Evolutionary conservation across 345 rosid genomes (phyloP), one percentile per base, ranked within the genome.

Genomic region (Corchorus olitorius): DNA sequence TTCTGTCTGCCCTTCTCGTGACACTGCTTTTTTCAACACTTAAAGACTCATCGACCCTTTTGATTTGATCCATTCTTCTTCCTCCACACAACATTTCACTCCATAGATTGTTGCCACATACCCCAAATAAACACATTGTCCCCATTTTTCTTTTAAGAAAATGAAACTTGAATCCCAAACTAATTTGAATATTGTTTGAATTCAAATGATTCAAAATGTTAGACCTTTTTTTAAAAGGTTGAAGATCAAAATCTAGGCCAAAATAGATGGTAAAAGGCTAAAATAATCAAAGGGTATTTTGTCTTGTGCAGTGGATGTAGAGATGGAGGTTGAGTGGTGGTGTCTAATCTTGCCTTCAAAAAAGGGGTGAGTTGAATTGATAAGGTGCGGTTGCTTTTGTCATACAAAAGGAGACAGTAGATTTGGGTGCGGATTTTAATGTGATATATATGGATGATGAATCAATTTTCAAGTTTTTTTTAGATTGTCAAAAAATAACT

Each of bases 1-100:
- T 10, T 52, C 17, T 68, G 79, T 77, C 77, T 68, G 65, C 75
- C 55, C 68, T 62, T 78, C 75, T 75, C 34, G 39, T 49, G 81
- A 77, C 80, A 72, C n/a, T 39, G 43, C 43, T 54, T 27, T 27
- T 60, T 60, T 17, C 16, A 35, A 64, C 19, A 2, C 20, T 64
- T n/a, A n/a, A n/a, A 35, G 35, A 4, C 35, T 12, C 41, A 8
- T 15, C 68, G 68, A 65, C 34, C 33, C 70, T 1, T 9, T 50
- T 50, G 15, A 50, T 65, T 39, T 37, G 45, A 16, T 13, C 41
- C 39, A 4, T 56, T 8, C 43, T 0, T 59, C 12, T 22, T 27
- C 6, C 35, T 59, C 37, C 34, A 59, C 34, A 59, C 27, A 19
- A 55, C 27, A n/a, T n/a, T 60, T 60, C 8, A 4, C 27, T 3